Percentiles rank a stretch among this genome's conserved stretches.
These are phyloP conservation scores for Phaeophleospora eucalypticola DNA, from an alignment of 2,329 filamentous ascomycete genomes.

Conservation along the genomic window DNA sequence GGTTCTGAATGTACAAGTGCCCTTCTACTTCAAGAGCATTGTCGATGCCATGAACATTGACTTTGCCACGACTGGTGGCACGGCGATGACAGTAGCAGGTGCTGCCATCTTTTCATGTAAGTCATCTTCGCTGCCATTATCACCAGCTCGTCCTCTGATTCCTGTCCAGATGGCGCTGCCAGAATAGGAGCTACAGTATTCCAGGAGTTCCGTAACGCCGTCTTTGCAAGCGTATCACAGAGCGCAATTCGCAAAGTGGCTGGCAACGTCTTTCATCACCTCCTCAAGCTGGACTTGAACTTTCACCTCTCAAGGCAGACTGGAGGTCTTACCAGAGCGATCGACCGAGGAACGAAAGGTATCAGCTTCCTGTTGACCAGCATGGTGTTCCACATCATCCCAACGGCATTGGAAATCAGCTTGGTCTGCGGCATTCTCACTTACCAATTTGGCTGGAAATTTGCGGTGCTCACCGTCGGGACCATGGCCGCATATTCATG, in stretches of 20 bases:
- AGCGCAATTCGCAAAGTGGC: slow-evolving; percentile 92
- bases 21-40: slow-evolving; percentile 98
- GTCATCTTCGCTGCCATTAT: not conserved
- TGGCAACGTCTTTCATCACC: slow-evolving; percentile 84
- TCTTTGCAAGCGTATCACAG: slow-evolving; percentile 95
- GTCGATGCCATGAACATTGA: slow-evolving; percentile 98
- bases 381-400: slow-evolving; percentile 97
- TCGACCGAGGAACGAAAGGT: slow-evolving; percentile 95
- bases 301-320: slow-evolving; percentile 95
- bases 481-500: slow-evolving; percentile 94
- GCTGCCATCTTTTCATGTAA: slow-evolving; percentile 75
- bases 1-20: slow-evolving; percentile 92
- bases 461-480: slow-evolving; percentile 80
- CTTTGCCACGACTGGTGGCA: slow-evolving; percentile 78
- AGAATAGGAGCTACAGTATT: slow-evolving; percentile 85
- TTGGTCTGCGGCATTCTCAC: slow-evolving; percentile 96
- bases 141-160: not conserved
- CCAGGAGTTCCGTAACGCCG: slow-evolving; percentile 89
- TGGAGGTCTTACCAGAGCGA: slow-evolving; percentile 85
- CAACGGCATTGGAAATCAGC: slow-evolving; percentile 86
- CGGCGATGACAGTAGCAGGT: slow-evolving; percentile 81
- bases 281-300: slow-evolving; percentile 81
- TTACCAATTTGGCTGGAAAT: slow-evolving; percentile 88
- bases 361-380: slow-evolving; percentile 96
- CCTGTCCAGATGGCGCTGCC: slow-evolving; percentile 65